Evolutionary conservation across 768 basidiomycete genomes (phyloP).

Genomic region (Calvatia gigantea): DNA sequence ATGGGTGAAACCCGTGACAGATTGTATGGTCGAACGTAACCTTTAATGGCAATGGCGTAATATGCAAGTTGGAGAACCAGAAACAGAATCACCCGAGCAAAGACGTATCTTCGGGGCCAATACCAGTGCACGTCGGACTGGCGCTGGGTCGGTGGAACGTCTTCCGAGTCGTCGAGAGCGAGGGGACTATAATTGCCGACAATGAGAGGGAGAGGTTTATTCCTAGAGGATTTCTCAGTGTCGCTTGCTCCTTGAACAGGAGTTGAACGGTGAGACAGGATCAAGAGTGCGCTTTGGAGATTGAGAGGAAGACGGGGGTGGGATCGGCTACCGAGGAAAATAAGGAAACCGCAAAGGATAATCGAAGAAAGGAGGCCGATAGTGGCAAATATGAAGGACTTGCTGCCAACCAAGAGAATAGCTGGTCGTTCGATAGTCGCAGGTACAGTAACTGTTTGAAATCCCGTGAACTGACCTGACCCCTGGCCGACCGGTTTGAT

Average conservation of each 20-base stretch:
- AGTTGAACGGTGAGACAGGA: conserved; percentile 1
- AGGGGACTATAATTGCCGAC: not conserved
- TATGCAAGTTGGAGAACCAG: not conserved
- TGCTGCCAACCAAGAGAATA: conserved; percentile 2
- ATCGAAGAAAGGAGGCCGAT: not conserved
- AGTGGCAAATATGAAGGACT: not conserved
- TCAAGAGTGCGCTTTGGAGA: not conserved
- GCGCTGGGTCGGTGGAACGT: not conserved
- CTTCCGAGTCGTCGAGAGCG: not conserved
- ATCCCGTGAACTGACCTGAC: not conserved
- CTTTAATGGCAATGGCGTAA: not conserved
- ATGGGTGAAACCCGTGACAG: not conserved
- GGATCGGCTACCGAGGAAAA: not conserved
- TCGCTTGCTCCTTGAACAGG: not conserved
- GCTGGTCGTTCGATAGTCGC: not conserved
- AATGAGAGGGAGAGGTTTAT: conserved; percentile 5
- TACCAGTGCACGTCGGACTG: not conserved
- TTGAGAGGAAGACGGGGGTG: not conserved
- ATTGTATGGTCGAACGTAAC: not conserved
- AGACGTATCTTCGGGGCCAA: conserved; percentile 3
- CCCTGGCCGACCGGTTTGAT: not conserved
- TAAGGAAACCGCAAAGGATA: not conserved
- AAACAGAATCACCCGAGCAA: not conserved
- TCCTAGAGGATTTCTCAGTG: not conserved
- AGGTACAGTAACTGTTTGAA: not conserved